phyloP scores from a whole-genome alignment of 495 filamentous ascomycete species.

The Penicillium manginii region DNA sequence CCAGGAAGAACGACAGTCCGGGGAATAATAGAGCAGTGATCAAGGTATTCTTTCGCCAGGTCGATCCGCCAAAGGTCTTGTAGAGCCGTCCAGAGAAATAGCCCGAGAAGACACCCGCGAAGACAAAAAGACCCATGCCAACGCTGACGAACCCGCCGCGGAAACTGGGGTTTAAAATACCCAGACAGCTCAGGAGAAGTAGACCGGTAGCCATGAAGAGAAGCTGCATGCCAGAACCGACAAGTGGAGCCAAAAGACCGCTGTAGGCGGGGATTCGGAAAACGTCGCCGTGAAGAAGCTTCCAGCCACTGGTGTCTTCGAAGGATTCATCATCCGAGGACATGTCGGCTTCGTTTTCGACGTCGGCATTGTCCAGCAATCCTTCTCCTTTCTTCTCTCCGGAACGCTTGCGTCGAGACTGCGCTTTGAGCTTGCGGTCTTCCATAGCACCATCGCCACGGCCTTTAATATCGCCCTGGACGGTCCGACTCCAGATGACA shows the following conservation, averaged over 20 bases:
- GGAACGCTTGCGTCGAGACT: constrained; percentile 49
- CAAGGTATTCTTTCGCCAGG: constrained; percentile 80
- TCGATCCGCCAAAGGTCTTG: constrained; percentile 80
- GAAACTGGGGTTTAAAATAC: constrained; percentile 88
- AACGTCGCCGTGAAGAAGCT: constrained; percentile 92
- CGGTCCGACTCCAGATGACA: constrained; percentile 82
- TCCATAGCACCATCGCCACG: constrained; percentile 67
- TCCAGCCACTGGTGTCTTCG: constrained; percentile 92
- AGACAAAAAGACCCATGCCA: constrained; percentile 82
- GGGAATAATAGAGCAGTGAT: constrained; percentile 86
- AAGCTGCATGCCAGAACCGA: constrained; percentile 89
- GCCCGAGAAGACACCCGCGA: constrained; percentile 89
- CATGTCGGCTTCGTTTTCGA: constrained; percentile 63
- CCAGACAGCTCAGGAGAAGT: constrained; percentile 77
- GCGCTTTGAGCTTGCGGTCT: constrained; percentile 66
- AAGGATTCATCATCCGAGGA: constrained; percentile 76
- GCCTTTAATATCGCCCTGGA: constrained; percentile 78
- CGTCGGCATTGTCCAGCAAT: constrained; percentile 64
- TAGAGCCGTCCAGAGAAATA: constrained; percentile 88
- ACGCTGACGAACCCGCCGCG: constrained; percentile 91
- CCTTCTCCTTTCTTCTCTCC: constrained; percentile 60
- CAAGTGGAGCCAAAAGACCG: constrained; percentile 78
- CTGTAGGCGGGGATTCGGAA: constrained; percentile 80
- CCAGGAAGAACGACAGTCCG: constrained; percentile 74
- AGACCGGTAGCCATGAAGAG: constrained; percentile 84